Base-by-base conservation (phyloP, 495 filamentous ascomycete species). In the Lindgomyces ingoldianus region DNA sequence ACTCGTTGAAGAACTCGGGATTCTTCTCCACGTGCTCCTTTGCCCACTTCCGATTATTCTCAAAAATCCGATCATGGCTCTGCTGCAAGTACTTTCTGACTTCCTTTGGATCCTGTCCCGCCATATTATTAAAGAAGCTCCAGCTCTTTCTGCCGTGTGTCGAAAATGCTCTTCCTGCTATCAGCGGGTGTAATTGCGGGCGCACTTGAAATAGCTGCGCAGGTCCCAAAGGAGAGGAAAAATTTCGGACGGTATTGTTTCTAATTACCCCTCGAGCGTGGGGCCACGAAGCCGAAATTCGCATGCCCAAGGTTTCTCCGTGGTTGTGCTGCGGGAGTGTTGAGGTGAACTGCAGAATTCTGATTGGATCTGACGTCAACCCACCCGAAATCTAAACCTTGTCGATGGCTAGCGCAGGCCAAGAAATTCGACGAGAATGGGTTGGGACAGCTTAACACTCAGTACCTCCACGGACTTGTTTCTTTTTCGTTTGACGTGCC, bases 1-100 rank as follows among this genome's bases (percentile, higher is more conserved):
- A 78, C 58, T 81, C 76, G 27, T 70, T 69, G 67, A 86, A 85
- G 75, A 83, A 85, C 8, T 81, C 79, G 22, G 84, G 83, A 64
- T 85, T 77, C 65, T 77, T 76, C 56, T 72, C 64, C 47, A 67
- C 74, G 65, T 80, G 77, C 69, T 83, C 75, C 42, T 74, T 74
- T 6, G 84, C 84, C 84, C 84, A 86, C 21, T 72, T 71, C 27
- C 69, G 72, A 74, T 86, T 86, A 70, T 77, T 72, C 66, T 81
- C 76, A 53, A 86, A 83, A 57, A 86, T 77, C 44, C 75, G 76
- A 71, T 83, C 77, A 74, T 72, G 68, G 46, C 53, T 60, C 36
- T 63, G 62, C 54, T 67, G 45, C 2, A 70, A 64, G 54, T 70
- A 64, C 54, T 64, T 67, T 16, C 21, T 16, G 14, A 67, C 25